Conservation (phyloP, 2,329 filamentous ascomycete genomes). For the Arthrobotrys megalospora region DNA sequence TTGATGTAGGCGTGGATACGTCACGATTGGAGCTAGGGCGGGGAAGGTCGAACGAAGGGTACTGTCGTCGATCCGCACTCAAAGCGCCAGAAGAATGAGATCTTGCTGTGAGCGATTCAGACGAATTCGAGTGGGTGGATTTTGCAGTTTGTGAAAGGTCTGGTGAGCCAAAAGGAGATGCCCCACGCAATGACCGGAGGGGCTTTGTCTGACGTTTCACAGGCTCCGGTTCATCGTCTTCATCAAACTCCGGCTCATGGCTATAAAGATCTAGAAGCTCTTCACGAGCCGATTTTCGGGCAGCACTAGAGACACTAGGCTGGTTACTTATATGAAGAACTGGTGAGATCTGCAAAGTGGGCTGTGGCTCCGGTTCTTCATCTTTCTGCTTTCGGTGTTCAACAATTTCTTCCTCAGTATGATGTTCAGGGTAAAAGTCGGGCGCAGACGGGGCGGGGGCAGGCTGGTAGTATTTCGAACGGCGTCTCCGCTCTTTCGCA, state of each 20-base stretch:
- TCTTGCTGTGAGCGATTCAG: conserved; percentile 42
- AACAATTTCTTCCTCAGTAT: conserved; percentile 41
- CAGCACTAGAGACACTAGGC: conserved; percentile 6
- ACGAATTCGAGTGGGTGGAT: conserved; percentile 54
- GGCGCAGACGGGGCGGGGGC: conserved; percentile 50
- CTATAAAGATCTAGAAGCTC: conserved; percentile 57
- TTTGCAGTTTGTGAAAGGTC: conserved; percentile 51
- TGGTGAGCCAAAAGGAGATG: conserved; percentile 51
- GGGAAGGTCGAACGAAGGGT: conserved; percentile 49
- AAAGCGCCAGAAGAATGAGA: conserved; percentile 47
- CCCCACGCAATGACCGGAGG: conserved; percentile 37
- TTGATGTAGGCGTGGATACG: conserved; percentile 39
- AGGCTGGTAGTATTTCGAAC: conserved; percentile 56
- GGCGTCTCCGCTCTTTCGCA: conserved; percentile 44
- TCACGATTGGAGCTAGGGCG: conserved; percentile 53
- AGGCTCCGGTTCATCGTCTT: conserved; percentile 51
- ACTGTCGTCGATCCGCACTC: conserved; percentile 48
- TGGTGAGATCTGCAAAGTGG: conserved; percentile 16
- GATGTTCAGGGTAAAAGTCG: conserved; percentile 54
- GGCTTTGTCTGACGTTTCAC: conserved; percentile 59
- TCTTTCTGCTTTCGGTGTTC: conserved; percentile 25
- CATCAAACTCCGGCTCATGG: conserved; percentile 51
- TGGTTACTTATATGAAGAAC: conserved; percentile 24
- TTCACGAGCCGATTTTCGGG: conserved; percentile 52
- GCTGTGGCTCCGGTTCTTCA: neutral